Percentiles rank a stretch among this genome's conserved stretches.
These are phyloP conservation scores for Ceratocystis albifundus DNA, from an alignment of 2,329 filamentous ascomycete genomes.

Conservation along the genomic window DNA sequence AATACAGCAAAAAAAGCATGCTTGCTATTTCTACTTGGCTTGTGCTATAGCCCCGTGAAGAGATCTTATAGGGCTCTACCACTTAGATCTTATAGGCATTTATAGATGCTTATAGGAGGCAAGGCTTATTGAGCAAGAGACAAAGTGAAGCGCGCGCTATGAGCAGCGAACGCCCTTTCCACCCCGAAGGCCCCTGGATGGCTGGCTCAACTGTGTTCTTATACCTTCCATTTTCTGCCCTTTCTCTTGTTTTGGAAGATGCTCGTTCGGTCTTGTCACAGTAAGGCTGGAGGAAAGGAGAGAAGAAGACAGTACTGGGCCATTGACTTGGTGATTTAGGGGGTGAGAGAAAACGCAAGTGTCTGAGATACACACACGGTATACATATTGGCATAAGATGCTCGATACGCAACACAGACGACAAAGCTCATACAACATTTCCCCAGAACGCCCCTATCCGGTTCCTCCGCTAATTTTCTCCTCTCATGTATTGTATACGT, in stretches of 20 bases:
- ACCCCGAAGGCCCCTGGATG: neutral
- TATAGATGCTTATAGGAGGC: neutral
- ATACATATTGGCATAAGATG: too few species aligned
- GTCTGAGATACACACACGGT: too few species aligned
- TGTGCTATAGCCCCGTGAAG: neutral
- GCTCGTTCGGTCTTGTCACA: too few species aligned
- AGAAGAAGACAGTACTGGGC: neutral
- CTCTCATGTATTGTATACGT: too few species aligned
- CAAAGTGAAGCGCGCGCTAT: neutral
- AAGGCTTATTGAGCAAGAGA: neutral
- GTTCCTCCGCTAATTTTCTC: neutral
- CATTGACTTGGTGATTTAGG: neutral
- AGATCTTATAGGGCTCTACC: constrained; percentile 4
- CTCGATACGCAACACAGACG: too few species aligned
- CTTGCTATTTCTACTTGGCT: neutral
- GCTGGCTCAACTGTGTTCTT: neutral
- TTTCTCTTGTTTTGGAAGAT: too few species aligned
- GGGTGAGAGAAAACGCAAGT: neutral
- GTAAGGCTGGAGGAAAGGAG: too few species aligned
- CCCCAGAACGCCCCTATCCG: too few species aligned
- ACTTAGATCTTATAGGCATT: constrained; percentile 9
- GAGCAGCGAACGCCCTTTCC: neutral
- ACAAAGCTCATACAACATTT: too few species aligned
- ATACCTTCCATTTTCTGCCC: neutral
- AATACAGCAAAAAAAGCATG: neutral